These are phyloP conservation scores for Talaromyces islandicus DNA, from an alignment of 2,329 filamentous ascomycete species.

Conservation along the genomic window DNA sequence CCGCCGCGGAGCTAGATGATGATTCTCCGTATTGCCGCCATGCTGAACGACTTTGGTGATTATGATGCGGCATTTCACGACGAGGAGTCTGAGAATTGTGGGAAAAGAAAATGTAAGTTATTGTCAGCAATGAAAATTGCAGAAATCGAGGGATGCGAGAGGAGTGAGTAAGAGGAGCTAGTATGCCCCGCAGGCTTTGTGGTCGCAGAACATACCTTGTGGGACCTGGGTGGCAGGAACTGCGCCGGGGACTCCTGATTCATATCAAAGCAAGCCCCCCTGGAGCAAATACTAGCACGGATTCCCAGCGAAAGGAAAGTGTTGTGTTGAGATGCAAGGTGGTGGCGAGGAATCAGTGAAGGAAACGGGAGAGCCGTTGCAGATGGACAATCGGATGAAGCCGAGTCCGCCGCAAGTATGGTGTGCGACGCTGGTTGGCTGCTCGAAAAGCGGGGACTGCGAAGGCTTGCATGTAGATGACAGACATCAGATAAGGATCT, in stretches of 20 bases:
- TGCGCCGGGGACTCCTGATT: slow-evolving; percentile 30
- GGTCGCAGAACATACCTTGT: slow-evolving; percentile 26
- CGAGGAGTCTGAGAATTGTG: slow-evolving; percentile 23
- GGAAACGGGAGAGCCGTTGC: slow-evolving; percentile 2
- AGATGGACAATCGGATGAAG: slow-evolving; percentile 10
- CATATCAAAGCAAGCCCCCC: slow-evolving; percentile 21
- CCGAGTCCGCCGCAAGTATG: slow-evolving; percentile 2
- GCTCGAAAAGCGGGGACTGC: not conserved
- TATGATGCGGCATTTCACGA: slow-evolving; percentile 30
- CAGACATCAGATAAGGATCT: not conserved
- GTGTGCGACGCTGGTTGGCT: not conserved
- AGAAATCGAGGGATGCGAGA: slow-evolving; percentile 3
- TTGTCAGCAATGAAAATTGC: not conserved
- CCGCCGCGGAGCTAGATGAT: slow-evolving; percentile 15
- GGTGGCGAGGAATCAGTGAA: not conserved
- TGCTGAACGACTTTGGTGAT: slow-evolving; percentile 19
- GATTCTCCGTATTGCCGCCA: slow-evolving; percentile 21
- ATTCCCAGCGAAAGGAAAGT: not conserved
- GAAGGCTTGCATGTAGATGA: not conserved
- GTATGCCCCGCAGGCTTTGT: slow-evolving; percentile 17
- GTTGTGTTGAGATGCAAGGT: slow-evolving; percentile 2
- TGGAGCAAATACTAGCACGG: not conserved
- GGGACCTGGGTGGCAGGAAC: slow-evolving; percentile 30
- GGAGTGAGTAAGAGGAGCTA: slow-evolving; percentile 15
- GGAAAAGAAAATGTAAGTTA: not conserved